A percentile compares a stretch with the other conserved stretches of the same genome.
Conservation (phyloP, 192 early-diverging fungal genomes). For the Chytriomyces sp. region DNA sequence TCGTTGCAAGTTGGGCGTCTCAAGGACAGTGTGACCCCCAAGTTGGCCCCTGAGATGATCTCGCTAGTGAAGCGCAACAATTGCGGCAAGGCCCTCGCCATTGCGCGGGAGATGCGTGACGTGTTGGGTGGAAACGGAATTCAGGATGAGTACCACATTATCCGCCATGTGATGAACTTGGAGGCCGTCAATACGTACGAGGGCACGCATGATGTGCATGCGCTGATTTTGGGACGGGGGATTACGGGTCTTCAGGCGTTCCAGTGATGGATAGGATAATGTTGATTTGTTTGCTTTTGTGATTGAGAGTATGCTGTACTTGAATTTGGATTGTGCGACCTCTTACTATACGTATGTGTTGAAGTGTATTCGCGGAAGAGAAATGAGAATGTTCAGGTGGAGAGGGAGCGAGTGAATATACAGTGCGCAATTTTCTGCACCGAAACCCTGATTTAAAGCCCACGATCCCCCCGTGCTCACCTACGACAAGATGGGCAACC, state of each 20-base stretch:
- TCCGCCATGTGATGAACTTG: slow-evolving; percentile 69
- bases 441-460: no score
- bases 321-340: no score
- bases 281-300: no score
- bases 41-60: slow-evolving; percentile 91
- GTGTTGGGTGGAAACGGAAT: slow-evolving; percentile 97
- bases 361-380: no score
- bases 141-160: slow-evolving; percentile 94
- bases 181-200: slow-evolving; percentile 85
- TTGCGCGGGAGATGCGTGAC: slow-evolving; percentile 87
- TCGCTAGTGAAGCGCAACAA: slow-evolving; percentile 97
- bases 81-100: slow-evolving; percentile 89
- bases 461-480: no score
- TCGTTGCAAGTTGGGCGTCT: slow-evolving; percentile 89
- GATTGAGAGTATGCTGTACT: no score
- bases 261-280: no score
- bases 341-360: no score
- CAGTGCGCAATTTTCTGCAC: no score
- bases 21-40: slow-evolving; percentile 69
- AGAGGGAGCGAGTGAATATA: no score
- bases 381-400: no score
- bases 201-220: slow-evolving; percentile 94
- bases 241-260: slow-evolving; percentile 84
- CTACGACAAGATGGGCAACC: background rate
- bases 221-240: slow-evolving; percentile 87